A percentile compares a stretch with the other conserved stretches of the same genome.
phyloP scores from a whole-genome alignment of 2,329 filamentous ascomycete genomes.

The Pseudocercospora vitis region DNA sequence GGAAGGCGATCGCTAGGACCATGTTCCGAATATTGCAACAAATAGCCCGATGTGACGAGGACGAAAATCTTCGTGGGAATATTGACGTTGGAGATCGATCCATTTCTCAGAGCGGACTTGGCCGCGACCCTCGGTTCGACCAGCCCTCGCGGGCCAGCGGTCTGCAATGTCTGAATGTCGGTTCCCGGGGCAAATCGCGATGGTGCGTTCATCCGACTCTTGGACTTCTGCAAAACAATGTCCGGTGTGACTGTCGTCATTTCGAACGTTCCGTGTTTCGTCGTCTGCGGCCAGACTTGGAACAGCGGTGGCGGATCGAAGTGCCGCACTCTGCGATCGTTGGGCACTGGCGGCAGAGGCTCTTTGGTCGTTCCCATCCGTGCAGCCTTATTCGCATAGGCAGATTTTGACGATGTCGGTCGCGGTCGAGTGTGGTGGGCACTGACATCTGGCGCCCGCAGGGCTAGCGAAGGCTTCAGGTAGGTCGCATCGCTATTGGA shows the following conservation, averaged over 20 bases:
- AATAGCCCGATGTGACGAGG: slow-evolving; percentile 67
- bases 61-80: slow-evolving; percentile 71
- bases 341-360: slow-evolving; percentile 15
- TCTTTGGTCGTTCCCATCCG: slow-evolving; percentile 10
- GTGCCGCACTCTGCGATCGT: slow-evolving; percentile 17
- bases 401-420: slow-evolving; percentile 21
- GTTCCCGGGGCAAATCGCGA: slow-evolving; percentile 13
- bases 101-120: slow-evolving; percentile 21
- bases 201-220: slow-evolving; percentile 16
- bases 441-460: slow-evolving; percentile 14
- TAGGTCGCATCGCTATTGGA: slow-evolving; percentile 15
- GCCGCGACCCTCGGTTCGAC: slow-evolving; percentile 21
- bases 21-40: slow-evolving; percentile 72
- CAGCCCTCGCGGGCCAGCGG: slow-evolving; percentile 14
- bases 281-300: slow-evolving; percentile 80
- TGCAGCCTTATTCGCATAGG: slow-evolving; percentile 6
- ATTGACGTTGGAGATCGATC: slow-evolving; percentile 42
- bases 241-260: slow-evolving; percentile 69
- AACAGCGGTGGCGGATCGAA: slow-evolving; percentile 69
- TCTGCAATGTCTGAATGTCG: slow-evolving; percentile 17
- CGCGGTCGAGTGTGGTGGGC: slow-evolving; percentile 8
- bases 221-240: slow-evolving; percentile 36
- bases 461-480: slow-evolving; percentile 13
- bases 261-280: slow-evolving; percentile 70
- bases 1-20: slow-evolving; percentile 70